Evolutionary conservation across 2,329 filamentous ascomycete species (phyloP), one percentile per base, ranked within the genome.

Genomic region (Phialocephala subalpina): DNA sequence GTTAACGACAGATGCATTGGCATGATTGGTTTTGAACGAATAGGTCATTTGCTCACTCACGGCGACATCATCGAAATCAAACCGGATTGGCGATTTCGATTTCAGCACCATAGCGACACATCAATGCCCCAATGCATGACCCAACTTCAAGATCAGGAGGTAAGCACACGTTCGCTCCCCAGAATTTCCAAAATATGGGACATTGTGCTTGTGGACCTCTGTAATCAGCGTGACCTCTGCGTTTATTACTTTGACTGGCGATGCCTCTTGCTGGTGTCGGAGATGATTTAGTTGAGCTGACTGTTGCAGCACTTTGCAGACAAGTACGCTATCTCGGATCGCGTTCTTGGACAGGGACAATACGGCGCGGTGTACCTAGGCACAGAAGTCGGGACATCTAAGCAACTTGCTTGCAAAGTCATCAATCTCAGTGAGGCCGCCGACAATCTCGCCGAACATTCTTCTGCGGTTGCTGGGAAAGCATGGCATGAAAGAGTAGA

Each of bases 351-450:
- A 4, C 73, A 77, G 38, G 88, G 88, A 6, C 81, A 79, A 1
- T 82, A 82, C 72, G 86, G 85, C 9, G 78, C 78, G 49, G 85
- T 91, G 2, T 82, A 85, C 63, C 78, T 89, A 11, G 86, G 84
- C 5, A 74, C 83, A 2, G 82, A 91, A 18, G 75, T 79, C 27
- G 76, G 75, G 7, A 86, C 84, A 0, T 80, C 82, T 42, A 82
- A 82, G 63, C 91, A 93, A 72, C 69, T 92, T 22, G 90, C 89
- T 12, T 93, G 91, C 80, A 93, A 93, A 72, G 77, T 92, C 9
- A 80, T 92, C 60, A 80, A 86, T 61, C 72, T 90, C 1, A 78
- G 80, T 3, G 20, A 58, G 18, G 58, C 62, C 20, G 62, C 55
- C 20, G 14, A 62, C 6, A 56, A 59, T n/a, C 49, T 53, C 12